Evolutionary conservation across 2,329 filamentous ascomycete species (phyloP).

Genomic region (Cladosporium sp.): DNA sequence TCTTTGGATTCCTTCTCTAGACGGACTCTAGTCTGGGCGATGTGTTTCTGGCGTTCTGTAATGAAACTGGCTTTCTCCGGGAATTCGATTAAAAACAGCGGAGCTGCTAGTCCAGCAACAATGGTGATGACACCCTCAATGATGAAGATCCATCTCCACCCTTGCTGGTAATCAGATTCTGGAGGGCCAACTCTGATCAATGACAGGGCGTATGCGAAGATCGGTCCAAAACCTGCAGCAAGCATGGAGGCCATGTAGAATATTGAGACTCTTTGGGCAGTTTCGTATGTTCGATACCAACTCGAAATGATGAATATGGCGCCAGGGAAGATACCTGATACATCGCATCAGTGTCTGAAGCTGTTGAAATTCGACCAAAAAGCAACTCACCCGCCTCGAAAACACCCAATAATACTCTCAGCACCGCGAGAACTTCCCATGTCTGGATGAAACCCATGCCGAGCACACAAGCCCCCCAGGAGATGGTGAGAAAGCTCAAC

Average conservation of each 20-base stretch:
- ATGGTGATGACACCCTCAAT: slow-evolving; percentile 37
- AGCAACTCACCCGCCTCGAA: slow-evolving; percentile 55
- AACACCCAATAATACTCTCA: slow-evolving; percentile 55
- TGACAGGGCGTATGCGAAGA: slow-evolving; percentile 31
- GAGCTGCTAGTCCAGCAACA: slow-evolving; percentile 36
- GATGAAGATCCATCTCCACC: slow-evolving; percentile 36
- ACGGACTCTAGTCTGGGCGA: slow-evolving; percentile 29
- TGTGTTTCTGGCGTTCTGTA: slow-evolving; percentile 27
- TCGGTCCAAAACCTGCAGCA: slow-evolving; percentile 31
- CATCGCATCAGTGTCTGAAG: too few relatives aligned
- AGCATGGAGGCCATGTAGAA: slow-evolving; percentile 40
- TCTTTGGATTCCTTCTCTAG: slow-evolving; percentile 26
- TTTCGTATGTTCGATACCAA: slow-evolving; percentile 24
- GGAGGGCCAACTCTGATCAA: slow-evolving; percentile 27
- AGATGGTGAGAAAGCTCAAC: slow-evolving; percentile 33
- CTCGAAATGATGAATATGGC: slow-evolving; percentile 28
- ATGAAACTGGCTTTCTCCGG: slow-evolving; percentile 34
- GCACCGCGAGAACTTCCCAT: slow-evolving; percentile 48
- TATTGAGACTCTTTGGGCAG: slow-evolving; percentile 33
- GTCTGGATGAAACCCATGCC: slow-evolving; percentile 57
- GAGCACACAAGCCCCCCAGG: slow-evolving; percentile 58
- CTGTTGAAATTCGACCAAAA: slow-evolving; percentile 6
- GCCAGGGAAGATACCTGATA: slow-evolving; percentile 31
- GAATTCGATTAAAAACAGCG: slow-evolving; percentile 37
- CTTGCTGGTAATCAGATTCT: slow-evolving; percentile 28